A percentile compares a stretch with the other conserved stretches of the same genome.
These are phyloP conservation scores for Coleophoma crateriformis DNA, from an alignment of 2,329 filamentous ascomycete genomes.

Conservation along the genomic window DNA sequence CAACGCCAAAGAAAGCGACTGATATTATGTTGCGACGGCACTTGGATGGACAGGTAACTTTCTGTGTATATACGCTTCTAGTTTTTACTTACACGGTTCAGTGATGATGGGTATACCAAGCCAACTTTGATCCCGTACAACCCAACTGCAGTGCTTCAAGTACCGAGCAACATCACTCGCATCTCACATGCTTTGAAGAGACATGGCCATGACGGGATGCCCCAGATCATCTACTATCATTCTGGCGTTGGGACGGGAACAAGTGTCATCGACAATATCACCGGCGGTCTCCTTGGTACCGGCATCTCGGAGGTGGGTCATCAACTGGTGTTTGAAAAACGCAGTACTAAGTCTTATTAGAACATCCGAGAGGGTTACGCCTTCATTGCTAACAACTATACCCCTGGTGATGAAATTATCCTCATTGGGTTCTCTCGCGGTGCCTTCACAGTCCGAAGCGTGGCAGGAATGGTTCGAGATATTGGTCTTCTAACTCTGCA, in stretches of 20 bases:
- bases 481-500: slow-evolving; percentile 35
- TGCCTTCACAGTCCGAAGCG: slow-evolving; percentile 28
- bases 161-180: slow-evolving; percentile 54
- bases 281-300: slow-evolving; percentile 40
- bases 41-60: slow-evolving; percentile 22
- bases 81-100: not conserved
- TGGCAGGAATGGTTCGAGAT: slow-evolving; percentile 23
- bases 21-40: slow-evolving; percentile 25
- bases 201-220: slow-evolving; percentile 38
- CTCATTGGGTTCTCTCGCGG: slow-evolving; percentile 31
- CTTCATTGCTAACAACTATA: slow-evolving; percentile 36
- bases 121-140: slow-evolving; percentile 42
- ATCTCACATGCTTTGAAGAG: slow-evolving; percentile 52
- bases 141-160: slow-evolving; percentile 52
- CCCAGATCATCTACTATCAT: slow-evolving; percentile 16
- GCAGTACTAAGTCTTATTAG: slow-evolving; percentile 26
- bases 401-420: slow-evolving; percentile 27
- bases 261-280: not conserved
- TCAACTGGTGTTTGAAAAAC: not conserved
- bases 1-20: slow-evolving; percentile 14
- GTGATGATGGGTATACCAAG: slow-evolving; percentile 23
- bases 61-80: no score
- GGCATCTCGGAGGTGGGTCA: slow-evolving; percentile 34
- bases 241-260: slow-evolving; percentile 34
- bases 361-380: slow-evolving; percentile 38